Conservation (phyloP, 2,329 filamentous ascomycete species). For the Colletotrichum sidae region DNA sequence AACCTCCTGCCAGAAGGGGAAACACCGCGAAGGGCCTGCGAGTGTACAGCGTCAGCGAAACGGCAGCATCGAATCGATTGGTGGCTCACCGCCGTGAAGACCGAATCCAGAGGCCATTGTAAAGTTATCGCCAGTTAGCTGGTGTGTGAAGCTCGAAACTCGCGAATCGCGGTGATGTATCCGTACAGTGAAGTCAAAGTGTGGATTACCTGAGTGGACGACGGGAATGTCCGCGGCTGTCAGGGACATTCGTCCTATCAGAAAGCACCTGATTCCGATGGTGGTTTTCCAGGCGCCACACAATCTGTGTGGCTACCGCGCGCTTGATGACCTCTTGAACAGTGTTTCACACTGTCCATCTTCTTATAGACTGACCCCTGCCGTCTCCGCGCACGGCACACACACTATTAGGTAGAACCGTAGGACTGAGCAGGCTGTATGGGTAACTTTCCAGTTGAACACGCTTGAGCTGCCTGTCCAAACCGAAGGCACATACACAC, state of each 20-base stretch:
- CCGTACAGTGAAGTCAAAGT: slow-evolving; percentile 22
- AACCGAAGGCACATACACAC: no score
- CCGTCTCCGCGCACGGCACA: background rate
- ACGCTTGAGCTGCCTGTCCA: background rate
- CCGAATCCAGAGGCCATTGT: slow-evolving; percentile 86
- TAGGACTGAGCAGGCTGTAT: no score
- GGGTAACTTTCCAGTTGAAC: background rate
- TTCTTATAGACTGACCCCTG: background rate
- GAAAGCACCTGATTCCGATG: slow-evolving; percentile 25
- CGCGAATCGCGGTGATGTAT: slow-evolving; percentile 10
- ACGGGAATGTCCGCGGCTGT: slow-evolving; percentile 28
- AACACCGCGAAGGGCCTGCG: slow-evolving; percentile 81
- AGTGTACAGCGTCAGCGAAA: slow-evolving; percentile 39
- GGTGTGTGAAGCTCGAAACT: slow-evolving; percentile 34
- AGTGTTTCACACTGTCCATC: no score
- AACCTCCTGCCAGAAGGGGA: slow-evolving; percentile 99
- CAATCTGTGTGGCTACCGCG: slow-evolving; percentile 25
- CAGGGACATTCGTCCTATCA: slow-evolving; percentile 29
- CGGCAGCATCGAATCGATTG: slow-evolving; percentile 8
- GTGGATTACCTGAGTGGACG: slow-evolving; percentile 6
- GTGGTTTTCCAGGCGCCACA: background rate
- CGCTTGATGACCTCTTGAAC: background rate
- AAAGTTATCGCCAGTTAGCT: slow-evolving; percentile 44
- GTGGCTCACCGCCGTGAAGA: slow-evolving; percentile 76
- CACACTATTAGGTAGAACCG: no score